Percentiles rank a stretch among this genome's conserved stretches.
Conservation (phyloP, 2,329 filamentous ascomycete species). For the Aspergillus sp. region DNA sequence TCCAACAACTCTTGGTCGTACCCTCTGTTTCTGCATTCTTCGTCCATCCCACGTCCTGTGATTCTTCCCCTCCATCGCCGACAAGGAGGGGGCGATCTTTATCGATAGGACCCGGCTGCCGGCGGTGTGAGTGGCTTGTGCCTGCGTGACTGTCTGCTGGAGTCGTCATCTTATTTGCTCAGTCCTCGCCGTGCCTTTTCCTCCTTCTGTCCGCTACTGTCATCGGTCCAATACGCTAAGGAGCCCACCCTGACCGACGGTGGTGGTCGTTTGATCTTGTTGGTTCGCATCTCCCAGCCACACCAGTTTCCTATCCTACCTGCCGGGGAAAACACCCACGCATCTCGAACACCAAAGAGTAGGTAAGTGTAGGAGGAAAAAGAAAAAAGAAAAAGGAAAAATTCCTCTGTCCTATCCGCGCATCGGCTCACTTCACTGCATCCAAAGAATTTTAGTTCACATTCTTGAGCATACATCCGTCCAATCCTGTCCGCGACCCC, state of each 20-base stretch:
- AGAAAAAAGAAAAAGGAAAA: neutral
- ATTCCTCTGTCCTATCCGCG: neutral
- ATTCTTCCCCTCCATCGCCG: neutral
- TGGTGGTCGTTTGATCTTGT: slow-evolving; percentile 3
- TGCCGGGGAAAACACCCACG: slow-evolving; percentile 8
- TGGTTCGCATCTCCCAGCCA: slow-evolving; percentile 21
- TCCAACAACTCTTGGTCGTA: too few species aligned
- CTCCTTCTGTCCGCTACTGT: neutral
- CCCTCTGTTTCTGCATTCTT: neutral
- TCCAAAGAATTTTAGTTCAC: slow-evolving; percentile 16
- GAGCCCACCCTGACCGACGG: neutral
- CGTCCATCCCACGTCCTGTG: neutral
- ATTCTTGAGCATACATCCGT: slow-evolving; percentile 16
- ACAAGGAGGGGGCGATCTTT: slow-evolving; percentile 27
- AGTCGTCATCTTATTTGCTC: slow-evolving; percentile 6
- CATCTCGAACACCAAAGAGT: neutral
- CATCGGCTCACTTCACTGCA: slow-evolving; percentile 6
- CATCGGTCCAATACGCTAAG: neutral
- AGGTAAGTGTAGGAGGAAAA: neutral
- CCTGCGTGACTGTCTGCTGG: slow-evolving; percentile 24
- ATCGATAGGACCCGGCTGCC: slow-evolving; percentile 27
- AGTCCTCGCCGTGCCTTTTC: slow-evolving; percentile 6
- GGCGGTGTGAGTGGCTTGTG: slow-evolving; percentile 22
- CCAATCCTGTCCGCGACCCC: slow-evolving; percentile 13
- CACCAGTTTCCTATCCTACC: slow-evolving; percentile 17